A percentile compares a stretch with the other conserved stretches of the same genome.
Evolutionary conservation across 2,329 filamentous ascomycete species (phyloP).

Genomic region (Xylaria sp.): DNA sequence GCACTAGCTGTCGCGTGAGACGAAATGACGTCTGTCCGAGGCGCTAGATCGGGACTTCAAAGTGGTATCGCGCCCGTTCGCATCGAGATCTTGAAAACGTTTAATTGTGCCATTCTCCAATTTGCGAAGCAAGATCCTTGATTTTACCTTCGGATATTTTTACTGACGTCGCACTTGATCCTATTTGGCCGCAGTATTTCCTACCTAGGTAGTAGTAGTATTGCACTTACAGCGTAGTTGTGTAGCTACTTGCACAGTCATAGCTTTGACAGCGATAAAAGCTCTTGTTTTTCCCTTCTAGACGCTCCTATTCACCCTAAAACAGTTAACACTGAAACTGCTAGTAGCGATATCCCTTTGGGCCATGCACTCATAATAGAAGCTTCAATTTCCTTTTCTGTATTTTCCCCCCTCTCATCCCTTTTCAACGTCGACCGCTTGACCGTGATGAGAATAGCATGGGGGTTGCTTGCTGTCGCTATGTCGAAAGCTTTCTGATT

Average conservation of each 20-base stretch:
- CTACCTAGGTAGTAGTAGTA: too few relatives aligned
- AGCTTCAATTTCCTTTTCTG: slow-evolving; percentile 25
- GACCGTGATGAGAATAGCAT: slow-evolving; percentile 36
- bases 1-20: slow-evolving; percentile 23
- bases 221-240: not conserved
- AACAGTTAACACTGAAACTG: not conserved
- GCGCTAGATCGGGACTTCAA: slow-evolving; percentile 39
- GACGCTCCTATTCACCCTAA: not conserved
- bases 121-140: not conserved
- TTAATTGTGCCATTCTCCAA: not conserved
- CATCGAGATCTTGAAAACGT: slow-evolving; percentile 30
- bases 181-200: too few relatives aligned
- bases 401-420: slow-evolving; percentile 22
- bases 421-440: slow-evolving; percentile 34
- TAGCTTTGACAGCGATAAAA: not conserved
- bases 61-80: slow-evolving; percentile 36
- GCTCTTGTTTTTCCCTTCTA: not conserved
- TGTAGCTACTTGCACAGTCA: not conserved
- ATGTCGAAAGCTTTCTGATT: slow-evolving; percentile 20
- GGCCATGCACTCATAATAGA: slow-evolving; percentile 12
- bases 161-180: not conserved
- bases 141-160: not conserved
- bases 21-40: slow-evolving; percentile 44
- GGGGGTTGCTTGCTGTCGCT: slow-evolving; percentile 29
- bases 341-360: slow-evolving; percentile 14